Base-by-base conservation (phyloP, 352 stramenopile genomes). In the Globisporangium uncinulatum region DNA sequence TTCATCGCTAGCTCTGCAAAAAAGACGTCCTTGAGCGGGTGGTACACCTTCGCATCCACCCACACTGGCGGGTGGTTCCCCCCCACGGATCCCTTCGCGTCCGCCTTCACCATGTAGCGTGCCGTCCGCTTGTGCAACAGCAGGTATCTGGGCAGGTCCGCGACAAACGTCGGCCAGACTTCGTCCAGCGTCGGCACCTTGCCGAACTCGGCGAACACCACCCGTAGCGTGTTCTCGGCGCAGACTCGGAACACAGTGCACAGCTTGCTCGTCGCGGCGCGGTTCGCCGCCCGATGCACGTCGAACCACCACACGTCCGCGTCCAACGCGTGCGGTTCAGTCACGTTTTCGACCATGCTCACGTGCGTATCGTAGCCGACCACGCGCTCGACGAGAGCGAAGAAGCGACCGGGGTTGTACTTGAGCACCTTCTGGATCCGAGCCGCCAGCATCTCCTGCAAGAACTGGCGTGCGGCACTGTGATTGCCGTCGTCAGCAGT, bases 51-150 rank as follows among this genome's bases (percentile, higher is more conserved):
- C 11, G 58, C 54, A 19, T 71, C 73, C 24, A 61, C 51, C 76
- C 78, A 88, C n/a, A 62, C 32, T 20, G 61, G 65, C 13, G 41
- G 17, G 5, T 15, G 15, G 6, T 45, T 45, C 41, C 13, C 2
- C 20, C 5, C 17, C 41, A 29, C 24, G 24, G 41, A 45, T 45
- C 15, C 41, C 6, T 45, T 45, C n/a, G 66, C 47, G 29, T 62
- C 58, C 2, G 46, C 46, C 17, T 51, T 55, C 43, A 76, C 63
- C 4, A 43, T 64, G 62, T 85, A 87, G 4, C 79, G 70, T 47
- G 69, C 76, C 1, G 75, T 83, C 31, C 76, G 67, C 60, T 82
- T 80, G 62, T 86, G 70, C 32, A 86, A 60, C 39, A 89, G 57
- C 31, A 89, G 24, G 32, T 78, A 71, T 67, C 86, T 89, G 0